Conservation (phyloP, 129 eudicot genomes). For the Pulicaria dysenterica region DNA sequence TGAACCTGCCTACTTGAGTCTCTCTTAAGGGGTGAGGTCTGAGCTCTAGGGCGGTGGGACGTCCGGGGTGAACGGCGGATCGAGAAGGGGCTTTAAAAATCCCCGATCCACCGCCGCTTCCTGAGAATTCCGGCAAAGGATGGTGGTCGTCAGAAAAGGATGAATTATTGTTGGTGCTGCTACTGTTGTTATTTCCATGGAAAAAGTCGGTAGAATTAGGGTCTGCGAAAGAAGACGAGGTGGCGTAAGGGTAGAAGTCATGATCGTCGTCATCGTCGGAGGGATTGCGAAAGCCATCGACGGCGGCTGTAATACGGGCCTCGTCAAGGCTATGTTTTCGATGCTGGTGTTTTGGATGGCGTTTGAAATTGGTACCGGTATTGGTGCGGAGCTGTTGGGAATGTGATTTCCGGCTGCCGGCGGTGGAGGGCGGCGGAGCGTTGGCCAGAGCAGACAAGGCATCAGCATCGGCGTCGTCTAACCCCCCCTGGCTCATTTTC, state of each 20-base stretch:
- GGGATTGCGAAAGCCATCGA: slow-evolving; percentile 26
- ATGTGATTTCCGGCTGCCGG: slow-evolving; percentile 46
- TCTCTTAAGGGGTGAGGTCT: slow-evolving; percentile 94
- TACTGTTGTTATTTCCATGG: background rate
- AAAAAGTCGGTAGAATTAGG: slow-evolving; percentile 5
- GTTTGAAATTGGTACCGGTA: slow-evolving; percentile 65
- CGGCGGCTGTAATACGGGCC: slow-evolving; percentile 26
- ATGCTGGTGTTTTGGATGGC: slow-evolving; percentile 41
- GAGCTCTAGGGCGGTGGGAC: slow-evolving; percentile 83
- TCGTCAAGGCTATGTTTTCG: slow-evolving; percentile 94
- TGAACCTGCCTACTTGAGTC: slow-evolving; percentile 84
- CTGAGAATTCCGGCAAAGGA: slow-evolving; percentile 72
- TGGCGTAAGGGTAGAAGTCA: slow-evolving; percentile 56
- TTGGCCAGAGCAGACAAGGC: slow-evolving; percentile 53
- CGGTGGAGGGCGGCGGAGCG: slow-evolving; percentile 48
- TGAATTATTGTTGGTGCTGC: background rate
- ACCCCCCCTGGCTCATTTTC: slow-evolving; percentile 40
- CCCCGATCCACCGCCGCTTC: slow-evolving; percentile 59
- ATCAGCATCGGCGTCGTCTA: slow-evolving; percentile 60
- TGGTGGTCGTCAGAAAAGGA: slow-evolving; percentile 26
- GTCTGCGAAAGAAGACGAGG: slow-evolving; percentile 11
- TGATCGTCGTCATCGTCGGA: slow-evolving; percentile 42
- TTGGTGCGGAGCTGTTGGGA: slow-evolving; percentile 71
- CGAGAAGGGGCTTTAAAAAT: slow-evolving; percentile 69
- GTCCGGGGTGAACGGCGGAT: slow-evolving; percentile 79